Evolutionary conservation across 257 asterid genomes (phyloP).

Genomic region (Nicotiana benthamiana): DNA sequence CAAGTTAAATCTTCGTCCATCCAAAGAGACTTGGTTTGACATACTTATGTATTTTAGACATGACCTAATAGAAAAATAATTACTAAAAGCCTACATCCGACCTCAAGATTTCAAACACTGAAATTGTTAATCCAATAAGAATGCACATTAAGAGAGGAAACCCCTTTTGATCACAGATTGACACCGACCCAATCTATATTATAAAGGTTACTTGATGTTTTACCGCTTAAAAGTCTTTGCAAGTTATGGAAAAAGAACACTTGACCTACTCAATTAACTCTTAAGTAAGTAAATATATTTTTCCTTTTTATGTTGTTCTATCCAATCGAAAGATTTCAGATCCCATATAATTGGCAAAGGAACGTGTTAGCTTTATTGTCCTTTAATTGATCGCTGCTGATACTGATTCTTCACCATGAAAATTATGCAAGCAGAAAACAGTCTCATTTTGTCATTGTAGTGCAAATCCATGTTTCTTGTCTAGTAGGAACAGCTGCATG

Average conservation of each 20-base stretch:
- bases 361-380: background rate
- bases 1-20: background rate
- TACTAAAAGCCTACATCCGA: background rate
- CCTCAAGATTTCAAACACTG: background rate
- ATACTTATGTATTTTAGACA: background rate
- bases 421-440: background rate
- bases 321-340: background rate
- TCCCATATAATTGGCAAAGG: background rate
- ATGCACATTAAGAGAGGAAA: background rate
- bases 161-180: background rate
- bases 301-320: background rate
- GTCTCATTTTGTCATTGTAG: background rate
- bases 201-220: background rate
- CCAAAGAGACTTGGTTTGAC: background rate
- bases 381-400: background rate
- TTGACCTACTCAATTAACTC: background rate
- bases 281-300: background rate
- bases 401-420: background rate
- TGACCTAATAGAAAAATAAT: background rate
- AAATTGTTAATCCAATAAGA: background rate
- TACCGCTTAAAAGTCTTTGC: background rate
- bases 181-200: background rate
- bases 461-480: slow-evolving; percentile 1
- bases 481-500: background rate
- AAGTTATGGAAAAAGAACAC: background rate